Evolutionary conservation across 2,329 filamentous ascomycete genomes (phyloP).

Genomic region (Cadophora sp.): DNA sequence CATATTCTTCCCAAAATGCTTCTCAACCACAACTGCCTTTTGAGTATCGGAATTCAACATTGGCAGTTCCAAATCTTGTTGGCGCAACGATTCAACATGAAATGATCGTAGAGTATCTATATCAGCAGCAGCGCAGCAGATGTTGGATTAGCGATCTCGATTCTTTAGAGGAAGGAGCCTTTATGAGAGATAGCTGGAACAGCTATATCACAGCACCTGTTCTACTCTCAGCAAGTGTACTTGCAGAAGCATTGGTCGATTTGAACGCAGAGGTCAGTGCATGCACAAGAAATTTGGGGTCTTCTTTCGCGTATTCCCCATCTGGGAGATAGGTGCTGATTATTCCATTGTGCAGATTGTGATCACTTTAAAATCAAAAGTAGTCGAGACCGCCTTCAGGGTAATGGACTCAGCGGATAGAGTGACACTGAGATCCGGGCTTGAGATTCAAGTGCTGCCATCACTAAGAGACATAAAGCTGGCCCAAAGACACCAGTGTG

Average conservation of each 20-base stretch:
- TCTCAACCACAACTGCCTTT: not conserved
- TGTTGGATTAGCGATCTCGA: not conserved
- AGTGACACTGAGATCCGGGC: not conserved
- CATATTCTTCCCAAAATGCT: not conserved
- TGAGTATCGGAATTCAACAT: not conserved
- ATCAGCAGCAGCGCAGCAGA: not conserved
- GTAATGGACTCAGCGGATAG: not conserved
- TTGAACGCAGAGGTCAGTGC: not conserved
- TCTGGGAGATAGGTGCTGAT: not conserved
- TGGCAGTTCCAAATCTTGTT: not conserved
- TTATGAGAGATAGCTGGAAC: not conserved
- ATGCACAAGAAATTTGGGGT: not conserved
- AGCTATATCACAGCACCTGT: not conserved
- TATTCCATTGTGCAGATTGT: not conserved
- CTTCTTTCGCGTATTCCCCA: not conserved
- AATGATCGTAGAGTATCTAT: not conserved
- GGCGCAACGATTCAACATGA: not conserved
- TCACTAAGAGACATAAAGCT: not conserved
- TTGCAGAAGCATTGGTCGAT: not conserved
- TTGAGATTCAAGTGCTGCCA: not conserved
- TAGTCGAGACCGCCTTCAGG: not conserved
- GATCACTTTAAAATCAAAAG: not conserved
- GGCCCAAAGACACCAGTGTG: not conserved
- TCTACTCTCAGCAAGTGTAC: not conserved
- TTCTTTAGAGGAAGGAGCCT: not conserved